Conservation (phyloP, 768 basidiomycete species). For the Lactarius sp. region DNA sequence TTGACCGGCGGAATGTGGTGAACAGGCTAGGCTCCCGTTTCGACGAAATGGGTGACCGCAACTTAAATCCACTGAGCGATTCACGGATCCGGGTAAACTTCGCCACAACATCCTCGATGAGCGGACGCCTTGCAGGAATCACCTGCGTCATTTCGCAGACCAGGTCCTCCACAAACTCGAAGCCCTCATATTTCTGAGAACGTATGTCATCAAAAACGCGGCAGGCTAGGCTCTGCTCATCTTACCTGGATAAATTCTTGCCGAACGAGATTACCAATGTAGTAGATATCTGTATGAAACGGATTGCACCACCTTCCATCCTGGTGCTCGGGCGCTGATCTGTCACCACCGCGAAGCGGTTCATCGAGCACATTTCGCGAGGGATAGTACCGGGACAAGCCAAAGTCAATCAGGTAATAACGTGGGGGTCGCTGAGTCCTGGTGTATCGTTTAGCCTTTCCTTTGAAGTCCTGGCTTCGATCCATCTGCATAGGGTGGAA, state of each 20-base stretch:
- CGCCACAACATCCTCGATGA: constrained; percentile 35
- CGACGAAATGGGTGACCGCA: constrained; percentile 27
- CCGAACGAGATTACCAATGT: constrained; percentile 28
- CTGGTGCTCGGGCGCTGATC: constrained; percentile 29
- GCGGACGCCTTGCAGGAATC: constrained; percentile 35
- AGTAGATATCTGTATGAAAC: constrained; percentile 30
- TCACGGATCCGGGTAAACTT: constrained; percentile 31
- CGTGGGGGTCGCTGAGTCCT: constrained; percentile 29
- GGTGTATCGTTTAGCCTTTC: constrained; percentile 22
- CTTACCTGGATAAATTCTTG: constrained; percentile 24
- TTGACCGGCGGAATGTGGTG: background rate
- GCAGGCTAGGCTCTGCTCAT: background rate
- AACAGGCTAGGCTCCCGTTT: constrained; percentile 5
- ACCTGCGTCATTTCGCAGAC: constrained; percentile 35
- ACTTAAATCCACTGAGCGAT: constrained; percentile 30
- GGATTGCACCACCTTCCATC: constrained; percentile 21
- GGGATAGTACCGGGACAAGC: constrained; percentile 28
- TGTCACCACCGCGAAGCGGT: constrained; percentile 28
- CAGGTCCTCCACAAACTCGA: constrained; percentile 21
- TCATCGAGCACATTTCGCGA: constrained; percentile 19
- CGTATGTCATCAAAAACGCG: background rate
- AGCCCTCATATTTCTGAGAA: constrained; percentile 15
- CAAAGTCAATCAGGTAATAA: constrained; percentile 33
- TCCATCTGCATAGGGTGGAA: constrained; percentile 17
- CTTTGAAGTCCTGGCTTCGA: constrained; percentile 5